These are phyloP conservation scores for Odontarrhena argentea DNA, from an alignment of 345 rosid species.

Conservation along the genomic window DNA sequence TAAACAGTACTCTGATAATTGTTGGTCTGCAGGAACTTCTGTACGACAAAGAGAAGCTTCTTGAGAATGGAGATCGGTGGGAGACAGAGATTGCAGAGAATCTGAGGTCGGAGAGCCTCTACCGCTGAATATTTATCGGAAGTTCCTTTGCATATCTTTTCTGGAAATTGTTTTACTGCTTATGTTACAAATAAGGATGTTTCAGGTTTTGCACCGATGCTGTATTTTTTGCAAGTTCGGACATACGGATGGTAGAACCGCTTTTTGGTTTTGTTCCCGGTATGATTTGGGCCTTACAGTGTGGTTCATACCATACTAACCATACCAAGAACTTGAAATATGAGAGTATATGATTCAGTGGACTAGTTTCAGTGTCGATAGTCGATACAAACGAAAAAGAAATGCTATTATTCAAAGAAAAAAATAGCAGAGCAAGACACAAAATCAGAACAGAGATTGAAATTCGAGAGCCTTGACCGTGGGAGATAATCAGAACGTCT, in stretches of 20 bases:
- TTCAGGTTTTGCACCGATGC: constrained; percentile 12
- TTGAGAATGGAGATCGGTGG: constrained; percentile 97
- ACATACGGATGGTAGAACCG: background rate
- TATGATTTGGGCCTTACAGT: background rate
- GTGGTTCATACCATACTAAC: background rate
- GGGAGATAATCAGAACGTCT: background rate
- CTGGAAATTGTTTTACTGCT: background rate
- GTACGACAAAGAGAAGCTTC: constrained; percentile 95
- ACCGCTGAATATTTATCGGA: constrained; percentile 52
- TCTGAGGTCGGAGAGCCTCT: constrained; percentile 93
- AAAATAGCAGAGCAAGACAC: background rate
- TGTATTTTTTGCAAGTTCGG: constrained; percentile 18
- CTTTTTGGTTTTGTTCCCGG: constrained; percentile 16
- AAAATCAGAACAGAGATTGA: background rate
- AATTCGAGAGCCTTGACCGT: constrained; percentile 3
- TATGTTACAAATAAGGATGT: constrained; percentile 30
- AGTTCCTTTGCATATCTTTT: background rate
- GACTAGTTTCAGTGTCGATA: background rate
- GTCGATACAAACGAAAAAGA: background rate
- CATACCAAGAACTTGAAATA: constrained; percentile 7
- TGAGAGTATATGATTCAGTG: background rate
- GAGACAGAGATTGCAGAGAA: constrained; percentile 98
- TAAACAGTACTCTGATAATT: constrained; percentile 18
- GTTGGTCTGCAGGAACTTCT: constrained; percentile 70
- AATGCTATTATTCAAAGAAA: background rate